Percentiles rank a stretch among this genome's conserved stretches.
These are phyloP conservation scores for Apophysomyces variabilis DNA, from an alignment of 371 early-diverging fungal genomes.

Conservation along the genomic window DNA sequence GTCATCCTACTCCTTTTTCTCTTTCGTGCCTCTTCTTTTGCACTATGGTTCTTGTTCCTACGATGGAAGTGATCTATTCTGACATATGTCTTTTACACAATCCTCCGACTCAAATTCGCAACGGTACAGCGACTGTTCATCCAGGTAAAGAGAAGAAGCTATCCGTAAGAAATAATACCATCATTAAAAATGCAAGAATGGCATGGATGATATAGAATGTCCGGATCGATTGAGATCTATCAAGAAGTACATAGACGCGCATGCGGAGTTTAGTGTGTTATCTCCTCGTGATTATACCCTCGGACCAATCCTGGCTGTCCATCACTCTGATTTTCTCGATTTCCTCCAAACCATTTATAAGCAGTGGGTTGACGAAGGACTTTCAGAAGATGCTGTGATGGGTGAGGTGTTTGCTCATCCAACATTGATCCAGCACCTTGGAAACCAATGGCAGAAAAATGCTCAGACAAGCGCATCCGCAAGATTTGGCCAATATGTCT, in stretches of 20 bases:
- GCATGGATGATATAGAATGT: conserved; percentile 28
- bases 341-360: conserved; percentile 63
- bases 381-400: conserved; percentile 60
- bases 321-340: conserved; percentile 59
- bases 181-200: too few relatives aligned
- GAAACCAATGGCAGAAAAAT: conserved; percentile 41
- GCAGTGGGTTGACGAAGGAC: conserved; percentile 63
- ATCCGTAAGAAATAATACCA: neutral
- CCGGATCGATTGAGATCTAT: conserved; percentile 45
- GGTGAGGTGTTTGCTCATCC: conserved; percentile 61
- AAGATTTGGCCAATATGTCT: conserved; percentile 52
- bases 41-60: neutral
- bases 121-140: conserved; percentile 36
- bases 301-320: conserved; percentile 62
- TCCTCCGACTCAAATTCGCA: conserved; percentile 45
- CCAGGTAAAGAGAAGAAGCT: conserved; percentile 28
- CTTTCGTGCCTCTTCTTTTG: neutral
- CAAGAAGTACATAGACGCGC: conserved; percentile 30
- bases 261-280: conserved; percentile 35
- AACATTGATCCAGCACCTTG: conserved; percentile 26
- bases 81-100: conserved; percentile 47
- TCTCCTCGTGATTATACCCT: conserved; percentile 57
- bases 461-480: conserved; percentile 22
- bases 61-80: conserved; percentile 52
- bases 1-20: neutral